Evolutionary conservation across 2,329 filamentous ascomycete species (phyloP).

Genomic region (Alternaria gansuensis): DNA sequence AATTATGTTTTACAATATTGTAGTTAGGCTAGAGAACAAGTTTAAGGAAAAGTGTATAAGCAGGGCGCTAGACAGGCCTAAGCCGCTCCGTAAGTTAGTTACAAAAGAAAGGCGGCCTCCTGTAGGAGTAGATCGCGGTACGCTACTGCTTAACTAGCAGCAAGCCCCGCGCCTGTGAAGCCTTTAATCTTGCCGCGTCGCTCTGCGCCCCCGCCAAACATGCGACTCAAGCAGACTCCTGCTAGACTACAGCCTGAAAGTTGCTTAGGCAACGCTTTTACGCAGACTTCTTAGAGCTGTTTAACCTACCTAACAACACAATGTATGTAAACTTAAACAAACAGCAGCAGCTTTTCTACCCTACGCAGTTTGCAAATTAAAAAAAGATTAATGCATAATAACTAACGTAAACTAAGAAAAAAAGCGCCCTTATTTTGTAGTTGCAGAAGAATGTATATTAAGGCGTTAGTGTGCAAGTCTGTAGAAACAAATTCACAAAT

Average conservation of each 20-base stretch:
- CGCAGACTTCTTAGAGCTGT: slow-evolving; percentile 16
- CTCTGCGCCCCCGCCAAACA: not conserved
- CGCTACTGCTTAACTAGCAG: slow-evolving; percentile 1
- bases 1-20: slow-evolving; percentile 22
- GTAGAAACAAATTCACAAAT: slow-evolving; percentile 2
- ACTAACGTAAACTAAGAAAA: not conserved
- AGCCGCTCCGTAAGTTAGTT: slow-evolving; percentile 14
- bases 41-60: slow-evolving; percentile 20
- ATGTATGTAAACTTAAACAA: slow-evolving; percentile 16
- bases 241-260: not conserved
- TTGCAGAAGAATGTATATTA: slow-evolving; percentile 5
- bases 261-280: slow-evolving; percentile 16
- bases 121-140: not conserved
- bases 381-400: slow-evolving; percentile 8
- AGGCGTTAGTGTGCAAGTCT: slow-evolving; percentile 4
- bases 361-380: slow-evolving; percentile 18
- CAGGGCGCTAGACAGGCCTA: slow-evolving; percentile 16
- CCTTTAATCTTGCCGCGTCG: not conserved
- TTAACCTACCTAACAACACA: slow-evolving; percentile 6
- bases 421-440: slow-evolving; percentile 5
- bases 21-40: slow-evolving; percentile 21
- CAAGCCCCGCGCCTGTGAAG: slow-evolving; percentile 4
- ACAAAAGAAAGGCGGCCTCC: slow-evolving; percentile 13
- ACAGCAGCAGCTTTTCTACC: slow-evolving; percentile 21
- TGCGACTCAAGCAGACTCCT: slow-evolving; percentile 4